These are phyloP conservation scores for Terfezia claveryi DNA, from an alignment of 495 filamentous ascomycete species.

Conservation along the genomic window DNA sequence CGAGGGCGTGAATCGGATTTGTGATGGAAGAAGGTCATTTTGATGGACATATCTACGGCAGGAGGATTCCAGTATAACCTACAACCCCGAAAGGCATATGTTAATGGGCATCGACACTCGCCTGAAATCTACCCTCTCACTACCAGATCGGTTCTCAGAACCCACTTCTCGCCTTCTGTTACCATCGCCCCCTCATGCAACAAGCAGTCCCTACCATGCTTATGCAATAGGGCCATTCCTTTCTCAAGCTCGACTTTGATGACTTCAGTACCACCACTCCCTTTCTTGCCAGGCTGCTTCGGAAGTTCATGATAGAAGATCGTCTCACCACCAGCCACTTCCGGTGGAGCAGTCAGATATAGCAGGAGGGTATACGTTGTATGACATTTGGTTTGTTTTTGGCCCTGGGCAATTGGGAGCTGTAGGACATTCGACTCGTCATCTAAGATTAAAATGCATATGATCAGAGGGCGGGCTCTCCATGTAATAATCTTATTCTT, in stretches of 20 bases:
- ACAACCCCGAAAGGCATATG: too few species aligned
- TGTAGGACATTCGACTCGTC: constrained; percentile 57
- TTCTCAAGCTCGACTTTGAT: constrained; percentile 39
- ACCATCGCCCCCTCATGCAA: constrained; percentile 75
- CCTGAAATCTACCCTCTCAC: constrained; percentile 29
- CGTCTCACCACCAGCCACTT: constrained; percentile 64
- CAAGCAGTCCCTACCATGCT: constrained; percentile 73
- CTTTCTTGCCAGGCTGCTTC: constrained; percentile 21
- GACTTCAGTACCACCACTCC: constrained; percentile 10
- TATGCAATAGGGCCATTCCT: constrained; percentile 69
- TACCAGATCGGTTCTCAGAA: constrained; percentile 71
- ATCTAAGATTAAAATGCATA: constrained; percentile 25
- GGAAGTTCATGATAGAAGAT: constrained; percentile 66
- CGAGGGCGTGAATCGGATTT: too few species aligned
- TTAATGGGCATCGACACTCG: background rate
- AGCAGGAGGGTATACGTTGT: constrained; percentile 88
- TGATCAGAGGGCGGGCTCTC: too few species aligned
- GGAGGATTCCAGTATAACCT: too few species aligned
- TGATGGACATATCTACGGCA: too few species aligned
- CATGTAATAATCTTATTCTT: too few species aligned
- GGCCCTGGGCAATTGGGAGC: constrained; percentile 16
- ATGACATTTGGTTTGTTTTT: constrained; percentile 29
- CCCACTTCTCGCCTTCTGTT: constrained; percentile 70
- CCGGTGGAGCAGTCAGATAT: constrained; percentile 50
- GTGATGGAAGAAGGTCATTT: too few species aligned